Base-by-base conservation (phyloP, 2,329 filamentous ascomycete species). In the Atkinsonella hypoxylon region DNA sequence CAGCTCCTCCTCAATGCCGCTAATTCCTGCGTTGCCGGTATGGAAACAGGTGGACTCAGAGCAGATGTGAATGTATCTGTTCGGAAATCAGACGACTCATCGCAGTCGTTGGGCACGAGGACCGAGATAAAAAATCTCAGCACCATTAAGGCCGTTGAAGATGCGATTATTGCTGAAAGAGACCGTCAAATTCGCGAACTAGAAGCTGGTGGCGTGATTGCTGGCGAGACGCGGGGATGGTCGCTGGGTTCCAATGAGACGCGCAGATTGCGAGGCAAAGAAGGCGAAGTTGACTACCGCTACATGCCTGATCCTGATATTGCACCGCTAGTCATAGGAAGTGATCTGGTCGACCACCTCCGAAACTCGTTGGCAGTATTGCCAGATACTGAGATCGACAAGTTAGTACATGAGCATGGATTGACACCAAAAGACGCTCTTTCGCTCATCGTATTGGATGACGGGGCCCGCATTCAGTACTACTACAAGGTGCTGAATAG, bases 251-350 rank as follows among this genome's bases (percentile, higher is more conserved):
- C 82, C 55, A 89, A 81, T 4, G 84, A 89, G 63, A 97, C 93
- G 3, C 82, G 81, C 52, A 78, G 85, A 40, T 71, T 98, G 42
- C 79, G 93, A 60, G 89, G 89, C 26, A 98, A 98, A 66, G 93
- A 97, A 66, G 93, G 93, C 45, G 91, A 95, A 62, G 89, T 97
- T 6, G 93, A 98, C 66, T 98, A 98, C 67, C 78, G 93, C 41
- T 98, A 98, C 64, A 97, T 98, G 91, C 91, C 93, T 0, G 93
- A 98, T 64, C 88, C 93, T 5, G 93, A 98, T 63, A 75, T 98
- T 13, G 77, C 80, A 0, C 89, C 93, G 1, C 73, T 98, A 1
- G 64, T 89, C 2, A 85, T 98, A 53, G 82, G 82, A 8, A 62
- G 75, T 2, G 82, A 87, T 51, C 73, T 97, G 0, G 71, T 96